A percentile compares a stretch with the other conserved stretches of the same genome.
Conservation (phyloP, 495 filamentous ascomycete species). For the Hypomontagnella submonticulosa region DNA sequence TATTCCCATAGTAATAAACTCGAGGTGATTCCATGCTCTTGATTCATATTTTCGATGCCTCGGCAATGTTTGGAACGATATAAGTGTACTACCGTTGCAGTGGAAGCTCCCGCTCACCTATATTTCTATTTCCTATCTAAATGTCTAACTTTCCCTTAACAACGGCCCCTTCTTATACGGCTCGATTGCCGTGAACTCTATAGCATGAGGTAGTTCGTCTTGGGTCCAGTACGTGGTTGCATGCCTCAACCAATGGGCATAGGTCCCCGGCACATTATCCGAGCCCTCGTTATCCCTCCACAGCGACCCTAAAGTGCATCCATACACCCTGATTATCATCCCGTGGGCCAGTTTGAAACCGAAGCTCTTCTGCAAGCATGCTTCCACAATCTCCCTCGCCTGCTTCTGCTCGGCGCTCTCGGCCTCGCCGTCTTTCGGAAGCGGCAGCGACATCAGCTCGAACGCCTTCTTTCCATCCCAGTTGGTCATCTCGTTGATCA, state of each 20-base stretch:
- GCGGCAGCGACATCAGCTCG: constrained; percentile 60
- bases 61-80: too few species aligned
- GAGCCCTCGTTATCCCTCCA: constrained; percentile 60
- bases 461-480: constrained; percentile 63
- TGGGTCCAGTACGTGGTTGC: constrained; percentile 54
- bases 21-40: background rate
- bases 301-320: constrained; percentile 57
- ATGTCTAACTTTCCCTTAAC: constrained; percentile 33
- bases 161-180: constrained; percentile 55
- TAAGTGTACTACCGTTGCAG: too few species aligned
- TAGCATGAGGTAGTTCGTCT: constrained; percentile 47
- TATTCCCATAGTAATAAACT: constrained; percentile 16
- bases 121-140: too few species aligned
- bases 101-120: too few species aligned
- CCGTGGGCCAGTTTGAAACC: constrained; percentile 66
- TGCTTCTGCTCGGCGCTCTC: constrained; percentile 61
- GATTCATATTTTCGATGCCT: background rate
- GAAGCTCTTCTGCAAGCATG: constrained; percentile 58
- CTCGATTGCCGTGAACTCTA: constrained; percentile 51
- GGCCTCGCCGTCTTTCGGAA: constrained; percentile 56
- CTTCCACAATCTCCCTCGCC: constrained; percentile 62
- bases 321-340: constrained; percentile 57
- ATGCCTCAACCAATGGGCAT: constrained; percentile 60
- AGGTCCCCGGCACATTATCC: constrained; percentile 57
- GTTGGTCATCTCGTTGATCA: constrained; percentile 61